Evolutionary conservation across 129 eudicot species (phyloP).

Genomic region (Sambucus nigra): DNA sequence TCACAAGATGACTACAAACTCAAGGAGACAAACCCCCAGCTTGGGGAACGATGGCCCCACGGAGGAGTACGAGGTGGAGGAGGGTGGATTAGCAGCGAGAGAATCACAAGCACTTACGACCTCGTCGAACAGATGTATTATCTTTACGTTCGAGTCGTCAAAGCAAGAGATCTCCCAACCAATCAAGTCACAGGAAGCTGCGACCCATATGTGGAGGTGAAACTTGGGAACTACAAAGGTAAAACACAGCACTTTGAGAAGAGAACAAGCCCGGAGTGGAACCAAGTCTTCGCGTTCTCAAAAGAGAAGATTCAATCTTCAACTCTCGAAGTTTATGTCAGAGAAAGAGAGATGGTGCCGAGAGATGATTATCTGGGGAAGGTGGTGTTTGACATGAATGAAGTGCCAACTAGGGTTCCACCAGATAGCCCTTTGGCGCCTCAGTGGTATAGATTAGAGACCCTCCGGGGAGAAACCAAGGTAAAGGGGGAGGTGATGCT

Average conservation of each 20-base stretch:
- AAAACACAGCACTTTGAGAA: slow-evolving; percentile 55
- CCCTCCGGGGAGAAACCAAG: slow-evolving; percentile 30
- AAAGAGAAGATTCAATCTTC: slow-evolving; percentile 46
- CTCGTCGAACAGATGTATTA: slow-evolving; percentile 66
- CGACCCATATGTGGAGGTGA: slow-evolving; percentile 51
- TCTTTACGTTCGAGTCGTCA: slow-evolving; percentile 56
- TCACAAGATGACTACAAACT: slow-evolving; percentile 58
- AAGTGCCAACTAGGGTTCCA: slow-evolving; percentile 55
- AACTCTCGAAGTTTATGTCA: slow-evolving; percentile 36
- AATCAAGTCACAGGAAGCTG: slow-evolving; percentile 52
- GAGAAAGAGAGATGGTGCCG: slow-evolving; percentile 39
- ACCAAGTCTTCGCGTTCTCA: slow-evolving; percentile 57
- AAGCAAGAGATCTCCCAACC: slow-evolving; percentile 46
- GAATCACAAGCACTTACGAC: slow-evolving; percentile 68
- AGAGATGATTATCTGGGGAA: slow-evolving; percentile 54
- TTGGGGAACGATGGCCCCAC: slow-evolving; percentile 86
- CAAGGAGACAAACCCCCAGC: slow-evolving; percentile 66
- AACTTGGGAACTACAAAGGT: slow-evolving; percentile 52
- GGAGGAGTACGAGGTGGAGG: slow-evolving; percentile 85
- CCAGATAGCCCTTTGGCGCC: slow-evolving; percentile 68
- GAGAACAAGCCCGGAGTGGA: slow-evolving; percentile 52
- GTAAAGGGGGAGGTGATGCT: slow-evolving; percentile 46
- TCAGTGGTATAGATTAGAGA: slow-evolving; percentile 58
- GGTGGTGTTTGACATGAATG: slow-evolving; percentile 42
- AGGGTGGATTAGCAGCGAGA: slow-evolving; percentile 71